These are phyloP conservation scores for Rhizoclosmatium sp. DNA, from an alignment of 192 early-diverging fungal species.

Conservation along the genomic window DNA sequence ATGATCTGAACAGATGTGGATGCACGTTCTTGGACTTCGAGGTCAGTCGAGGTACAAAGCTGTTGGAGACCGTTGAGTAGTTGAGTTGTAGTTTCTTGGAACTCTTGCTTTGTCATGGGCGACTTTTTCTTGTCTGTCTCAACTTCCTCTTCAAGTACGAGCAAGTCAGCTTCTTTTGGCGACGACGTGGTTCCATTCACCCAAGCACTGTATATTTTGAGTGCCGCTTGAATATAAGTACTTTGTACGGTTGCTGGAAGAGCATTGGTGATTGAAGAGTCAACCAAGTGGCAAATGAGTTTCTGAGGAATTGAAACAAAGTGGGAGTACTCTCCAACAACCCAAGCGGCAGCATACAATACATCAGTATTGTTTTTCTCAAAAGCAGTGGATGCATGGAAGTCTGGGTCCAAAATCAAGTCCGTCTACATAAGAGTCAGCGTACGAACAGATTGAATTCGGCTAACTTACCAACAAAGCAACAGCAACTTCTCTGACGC, in stretches of 20 bases:
- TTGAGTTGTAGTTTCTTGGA: not conserved
- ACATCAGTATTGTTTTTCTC: constrained; percentile 73
- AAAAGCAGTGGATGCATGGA: constrained; percentile 66
- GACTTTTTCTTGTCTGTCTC: not conserved
- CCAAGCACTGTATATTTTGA: constrained; percentile 76
- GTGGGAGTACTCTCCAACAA: constrained; percentile 86
- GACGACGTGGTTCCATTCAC: constrained; percentile 44
- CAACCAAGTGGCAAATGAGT: constrained; percentile 50
- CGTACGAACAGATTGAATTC: not conserved
- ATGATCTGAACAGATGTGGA: constrained; percentile 27
- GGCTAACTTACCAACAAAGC: constrained; percentile 67
- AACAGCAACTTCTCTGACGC: constrained; percentile 80
- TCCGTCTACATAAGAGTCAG: constrained; percentile 56
- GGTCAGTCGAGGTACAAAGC: constrained; percentile 52
- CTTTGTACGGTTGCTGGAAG: constrained; percentile 69
- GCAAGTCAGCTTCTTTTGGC: not conserved
- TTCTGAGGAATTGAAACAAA: constrained; percentile 23
- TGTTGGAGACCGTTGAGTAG: constrained; percentile 29
- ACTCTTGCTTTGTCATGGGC: constrained; percentile 32
- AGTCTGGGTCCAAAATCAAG: constrained; percentile 69
- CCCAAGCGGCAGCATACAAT: constrained; percentile 88
- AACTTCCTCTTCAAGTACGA: not conserved
- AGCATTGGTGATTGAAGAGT: constrained; percentile 47
- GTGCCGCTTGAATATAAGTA: constrained; percentile 73
- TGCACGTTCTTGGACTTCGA: constrained; percentile 82